A percentile compares a stretch with the other conserved stretches of the same genome.
phyloP scores from a whole-genome alignment of 345 rosid species.

The Cardamine chenopodiifolia region DNA sequence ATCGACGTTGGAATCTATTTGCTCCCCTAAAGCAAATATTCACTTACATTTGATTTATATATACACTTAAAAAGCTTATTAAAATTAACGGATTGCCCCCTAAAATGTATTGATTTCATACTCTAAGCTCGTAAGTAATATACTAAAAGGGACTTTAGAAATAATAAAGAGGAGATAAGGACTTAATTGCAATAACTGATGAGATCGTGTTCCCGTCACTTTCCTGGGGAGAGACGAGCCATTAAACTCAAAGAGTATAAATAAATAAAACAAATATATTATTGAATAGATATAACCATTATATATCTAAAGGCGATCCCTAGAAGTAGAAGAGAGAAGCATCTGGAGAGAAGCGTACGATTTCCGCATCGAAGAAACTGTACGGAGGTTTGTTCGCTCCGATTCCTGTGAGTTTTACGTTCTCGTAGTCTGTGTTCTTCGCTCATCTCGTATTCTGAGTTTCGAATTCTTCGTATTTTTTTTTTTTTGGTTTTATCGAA shows the following conservation, averaged over 20 bases:
- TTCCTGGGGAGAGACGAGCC: conserved; percentile 32
- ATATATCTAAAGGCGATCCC: conserved; percentile 23
- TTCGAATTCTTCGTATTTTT: no score
- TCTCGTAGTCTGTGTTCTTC: conserved; percentile 26
- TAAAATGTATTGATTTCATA: no score
- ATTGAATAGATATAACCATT: not conserved
- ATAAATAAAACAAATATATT: not conserved
- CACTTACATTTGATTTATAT: conserved; percentile 23
- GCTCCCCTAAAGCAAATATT: conserved; percentile 37
- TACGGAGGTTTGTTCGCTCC: conserved; percentile 36
- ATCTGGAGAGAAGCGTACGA: conserved; percentile 38
- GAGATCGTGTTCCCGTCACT: conserved; percentile 36
- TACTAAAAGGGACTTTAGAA: not conserved
- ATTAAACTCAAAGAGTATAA: conserved; percentile 29
- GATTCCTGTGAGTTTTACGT: conserved; percentile 33
- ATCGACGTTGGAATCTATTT: conserved; percentile 26
- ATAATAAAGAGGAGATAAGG: not conserved
- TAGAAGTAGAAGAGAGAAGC: conserved; percentile 29
- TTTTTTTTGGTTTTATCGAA: no score
- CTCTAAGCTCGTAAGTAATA: not conserved
- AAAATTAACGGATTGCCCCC: not conserved
- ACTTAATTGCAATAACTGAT: conserved; percentile 1
- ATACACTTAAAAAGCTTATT: not conserved
- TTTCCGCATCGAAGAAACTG: conserved; percentile 30
- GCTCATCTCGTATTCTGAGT: not conserved